Evolutionary conservation across 1,139 yeast species (phyloP).

Genomic region (Dujonia santamariae): DNA sequence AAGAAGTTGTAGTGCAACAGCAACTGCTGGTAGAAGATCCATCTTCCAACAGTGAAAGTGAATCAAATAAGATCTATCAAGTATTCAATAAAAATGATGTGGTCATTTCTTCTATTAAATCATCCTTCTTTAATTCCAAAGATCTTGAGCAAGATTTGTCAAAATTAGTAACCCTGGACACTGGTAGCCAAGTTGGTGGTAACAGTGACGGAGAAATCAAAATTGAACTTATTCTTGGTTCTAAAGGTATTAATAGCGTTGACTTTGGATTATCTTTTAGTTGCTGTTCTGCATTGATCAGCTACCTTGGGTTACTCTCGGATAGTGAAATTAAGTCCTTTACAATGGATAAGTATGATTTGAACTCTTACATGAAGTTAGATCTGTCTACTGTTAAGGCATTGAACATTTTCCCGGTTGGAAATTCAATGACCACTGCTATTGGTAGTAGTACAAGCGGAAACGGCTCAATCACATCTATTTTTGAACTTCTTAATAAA

Average conservation of each 20-base stretch:
- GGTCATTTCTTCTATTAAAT: constrained; percentile 59
- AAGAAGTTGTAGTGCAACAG: constrained; percentile 70
- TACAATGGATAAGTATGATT: constrained; percentile 61
- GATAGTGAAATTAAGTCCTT: constrained; percentile 42
- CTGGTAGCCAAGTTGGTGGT: constrained; percentile 21
- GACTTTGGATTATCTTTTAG: constrained; percentile 34
- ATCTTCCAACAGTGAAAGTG: constrained; percentile 28
- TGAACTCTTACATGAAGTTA: constrained; percentile 77
- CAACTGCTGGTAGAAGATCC: constrained; percentile 22
- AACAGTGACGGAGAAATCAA: constrained; percentile 12
- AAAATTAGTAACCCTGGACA: constrained; percentile 48
- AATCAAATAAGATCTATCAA: constrained; percentile 51
- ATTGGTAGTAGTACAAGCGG: constrained; percentile 11
- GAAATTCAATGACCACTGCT: constrained; percentile 34
- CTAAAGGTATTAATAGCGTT: constrained; percentile 48
- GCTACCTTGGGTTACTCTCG: constrained; percentile 60
- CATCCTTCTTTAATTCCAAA: constrained; percentile 53
- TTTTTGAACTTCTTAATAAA: constrained; percentile 79
- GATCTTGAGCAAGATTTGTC: constrained; percentile 75
- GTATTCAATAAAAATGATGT: constrained; percentile 68
- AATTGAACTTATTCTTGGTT: constrained; percentile 54
- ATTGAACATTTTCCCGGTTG: constrained; percentile 75
- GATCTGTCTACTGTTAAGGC: constrained; percentile 91
- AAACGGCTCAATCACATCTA: constrained; percentile 41
- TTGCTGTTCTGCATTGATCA: constrained; percentile 62